A percentile compares a stretch with the other conserved stretches of the same genome.
These are phyloP conservation scores for Alternaria burnsii DNA, from an alignment of 2,329 filamentous ascomycete species.

Conservation along the genomic window DNA sequence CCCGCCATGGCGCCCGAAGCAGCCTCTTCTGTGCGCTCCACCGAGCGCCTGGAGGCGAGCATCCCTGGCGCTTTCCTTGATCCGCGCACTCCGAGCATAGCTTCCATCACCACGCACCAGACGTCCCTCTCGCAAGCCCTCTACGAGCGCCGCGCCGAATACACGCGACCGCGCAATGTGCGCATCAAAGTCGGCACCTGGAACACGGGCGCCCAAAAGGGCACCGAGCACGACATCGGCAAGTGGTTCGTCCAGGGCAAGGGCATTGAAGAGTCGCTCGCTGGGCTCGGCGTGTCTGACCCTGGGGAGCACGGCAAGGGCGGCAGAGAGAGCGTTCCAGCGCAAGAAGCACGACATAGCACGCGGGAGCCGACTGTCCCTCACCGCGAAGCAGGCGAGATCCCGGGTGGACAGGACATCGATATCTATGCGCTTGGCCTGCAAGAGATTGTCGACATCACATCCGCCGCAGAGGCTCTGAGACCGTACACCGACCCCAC, in stretches of 20 bases:
- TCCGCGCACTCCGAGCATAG: constrained; percentile 28
- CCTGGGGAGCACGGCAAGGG: constrained; percentile 43
- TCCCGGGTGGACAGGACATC: constrained; percentile 72
- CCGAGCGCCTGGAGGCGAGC: constrained; percentile 52
- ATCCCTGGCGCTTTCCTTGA: constrained; percentile 61
- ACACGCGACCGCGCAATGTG: constrained; percentile 75
- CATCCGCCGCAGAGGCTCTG: constrained; percentile 79
- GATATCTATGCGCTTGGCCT: constrained; percentile 89
- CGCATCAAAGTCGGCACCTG: constrained; percentile 91
- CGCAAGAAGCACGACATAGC: constrained; percentile 58
- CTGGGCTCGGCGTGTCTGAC: constrained; percentile 56
- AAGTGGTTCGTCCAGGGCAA: constrained; percentile 86
- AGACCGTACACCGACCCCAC: constrained; percentile 77
- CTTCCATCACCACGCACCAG: constrained; percentile 50
- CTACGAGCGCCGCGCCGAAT: constrained; percentile 78
- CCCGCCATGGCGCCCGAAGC: constrained; percentile 41
- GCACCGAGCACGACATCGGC: constrained; percentile 85
- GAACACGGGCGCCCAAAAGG: constrained; percentile 89
- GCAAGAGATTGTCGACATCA: constrained; percentile 91
- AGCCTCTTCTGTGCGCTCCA: constrained; percentile 33
- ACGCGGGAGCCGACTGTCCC: constrained; percentile 57
- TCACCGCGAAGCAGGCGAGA: constrained; percentile 53
- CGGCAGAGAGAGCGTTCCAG: constrained; percentile 55
- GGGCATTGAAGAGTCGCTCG: constrained; percentile 71
- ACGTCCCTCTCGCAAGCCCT: constrained; percentile 66